phyloP scores from a whole-genome alignment of 805 yeast genomes.

The Candida gorgasii region DNA sequence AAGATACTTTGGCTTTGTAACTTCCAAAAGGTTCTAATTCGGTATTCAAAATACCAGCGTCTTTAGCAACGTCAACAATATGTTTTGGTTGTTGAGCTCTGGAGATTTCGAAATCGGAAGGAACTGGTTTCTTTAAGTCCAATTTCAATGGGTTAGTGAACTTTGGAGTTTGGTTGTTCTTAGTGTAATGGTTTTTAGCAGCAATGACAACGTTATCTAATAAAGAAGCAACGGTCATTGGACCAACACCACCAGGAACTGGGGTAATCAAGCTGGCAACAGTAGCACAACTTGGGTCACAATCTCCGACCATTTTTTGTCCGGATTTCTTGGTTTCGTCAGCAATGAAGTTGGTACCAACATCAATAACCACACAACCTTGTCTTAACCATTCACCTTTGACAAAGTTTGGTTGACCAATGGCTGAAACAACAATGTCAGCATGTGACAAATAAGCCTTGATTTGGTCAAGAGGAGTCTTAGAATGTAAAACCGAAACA shows the following conservation, averaged over 20 bases:
- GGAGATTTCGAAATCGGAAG: slow-evolving; percentile 88
- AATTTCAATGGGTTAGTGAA: slow-evolving; percentile 56
- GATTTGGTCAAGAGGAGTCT: slow-evolving; percentile 53
- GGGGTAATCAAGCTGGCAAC: slow-evolving; percentile 82
- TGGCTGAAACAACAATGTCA: slow-evolving; percentile 76
- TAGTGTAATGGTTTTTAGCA: slow-evolving; percentile 46
- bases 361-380: slow-evolving; percentile 87
- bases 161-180: slow-evolving; percentile 43
- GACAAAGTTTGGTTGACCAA: slow-evolving; percentile 70
- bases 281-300: slow-evolving; percentile 66
- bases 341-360: slow-evolving; percentile 87
- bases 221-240: slow-evolving; percentile 98
- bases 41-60: slow-evolving; percentile 71
- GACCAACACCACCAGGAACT: slow-evolving; percentile 99
- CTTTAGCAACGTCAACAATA: slow-evolving; percentile 71
- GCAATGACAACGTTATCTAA: slow-evolving; percentile 79
- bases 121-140: slow-evolving; percentile 61
- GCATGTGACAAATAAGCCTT: slow-evolving; percentile 54
- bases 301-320: slow-evolving; percentile 89
- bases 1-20: slow-evolving; percentile 82
- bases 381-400: slow-evolving; percentile 80
- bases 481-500: slow-evolving; percentile 74
- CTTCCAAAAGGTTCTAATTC: slow-evolving; percentile 91
- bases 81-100: slow-evolving; percentile 86
- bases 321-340: slow-evolving; percentile 79